A percentile compares a stretch with the other conserved stretches of the same genome.
Evolutionary conservation across 2,329 filamentous ascomycete species (phyloP).

Genomic region (Xylariaceae sp.): DNA sequence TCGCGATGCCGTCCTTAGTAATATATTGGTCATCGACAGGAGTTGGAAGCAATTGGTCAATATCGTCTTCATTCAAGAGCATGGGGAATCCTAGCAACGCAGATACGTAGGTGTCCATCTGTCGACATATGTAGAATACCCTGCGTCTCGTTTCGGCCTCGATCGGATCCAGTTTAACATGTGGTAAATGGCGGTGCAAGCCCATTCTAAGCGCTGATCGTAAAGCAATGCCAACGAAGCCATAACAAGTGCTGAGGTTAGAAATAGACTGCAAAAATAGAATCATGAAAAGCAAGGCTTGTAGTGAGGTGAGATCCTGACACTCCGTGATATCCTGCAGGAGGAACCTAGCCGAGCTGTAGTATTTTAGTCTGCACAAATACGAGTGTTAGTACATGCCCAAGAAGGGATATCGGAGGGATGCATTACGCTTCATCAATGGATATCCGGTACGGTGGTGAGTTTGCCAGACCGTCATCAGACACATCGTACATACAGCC

Average conservation of each 20-base stretch:
- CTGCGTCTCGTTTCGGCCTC: slow-evolving; percentile 59
- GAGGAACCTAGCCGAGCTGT: slow-evolving; percentile 60
- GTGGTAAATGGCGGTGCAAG: slow-evolving; percentile 66
- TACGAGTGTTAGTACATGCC: slow-evolving; percentile 22
- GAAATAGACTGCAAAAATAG: slow-evolving; percentile 75
- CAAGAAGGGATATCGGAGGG: not conserved
- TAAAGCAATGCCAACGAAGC: slow-evolving; percentile 72
- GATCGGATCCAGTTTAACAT: slow-evolving; percentile 56
- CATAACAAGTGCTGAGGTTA: slow-evolving; percentile 73
- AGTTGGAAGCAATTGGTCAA: slow-evolving; percentile 60
- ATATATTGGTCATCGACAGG: slow-evolving; percentile 65
- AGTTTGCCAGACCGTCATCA: slow-evolving; percentile 23
- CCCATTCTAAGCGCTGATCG: slow-evolving; percentile 72
- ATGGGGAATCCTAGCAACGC: slow-evolving; percentile 62
- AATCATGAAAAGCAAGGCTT: slow-evolving; percentile 74
- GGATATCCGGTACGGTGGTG: slow-evolving; percentile 35
- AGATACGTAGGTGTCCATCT: slow-evolving; percentile 66
- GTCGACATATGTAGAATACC: slow-evolving; percentile 63
- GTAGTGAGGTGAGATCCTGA: slow-evolving; percentile 67
- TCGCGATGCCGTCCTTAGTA: slow-evolving; percentile 51
- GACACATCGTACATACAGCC: slow-evolving; percentile 51
- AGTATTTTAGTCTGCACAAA: slow-evolving; percentile 62
- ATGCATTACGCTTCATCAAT: slow-evolving; percentile 49
- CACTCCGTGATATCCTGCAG: slow-evolving; percentile 63
- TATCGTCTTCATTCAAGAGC: slow-evolving; percentile 57